Evolutionary conservation across 1,284 basidiomycete genomes (phyloP), one percentile per base, ranked within the genome.

Genomic region (Cutaneotrichosporon cavernicola): DNA sequence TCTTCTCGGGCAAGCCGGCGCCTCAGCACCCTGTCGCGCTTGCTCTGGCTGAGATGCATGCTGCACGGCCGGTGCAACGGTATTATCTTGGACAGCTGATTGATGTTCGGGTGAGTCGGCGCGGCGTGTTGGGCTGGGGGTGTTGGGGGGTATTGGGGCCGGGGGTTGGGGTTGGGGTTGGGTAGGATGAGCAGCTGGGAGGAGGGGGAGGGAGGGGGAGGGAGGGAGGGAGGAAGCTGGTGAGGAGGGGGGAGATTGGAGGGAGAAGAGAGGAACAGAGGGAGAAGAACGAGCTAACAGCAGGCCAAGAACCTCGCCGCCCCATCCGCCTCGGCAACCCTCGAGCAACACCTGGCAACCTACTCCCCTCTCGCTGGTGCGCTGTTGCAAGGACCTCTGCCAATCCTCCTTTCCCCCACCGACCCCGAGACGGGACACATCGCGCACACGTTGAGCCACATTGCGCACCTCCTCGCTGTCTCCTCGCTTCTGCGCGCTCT

Each of bases 61-160:
- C 84, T 66, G 75, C 70, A 53, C 64, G 79, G 31, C 80, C 80
- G 5, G 65, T 81, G 5, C 79, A 80, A 71, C 71, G 72, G 31
- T 94, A 95, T 75, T 90, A 94, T 75, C 83, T 95, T 61, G 89
- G 88, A 76, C 86, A 92, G 68, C 89, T 95, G 74, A 85, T 96
- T 68, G 92, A 94, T 79, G 89, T 89, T 34, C 84, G 92, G 73
- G 91, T 93, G 74, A 63, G 89, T 83, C 1, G 22, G 6, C 30
- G 34, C 22, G 34, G 46, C 46, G 46, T 49, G 26, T 26, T 2
- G 26, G 26, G 26, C 3, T 26, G 26, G 26, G 26, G 26, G 26
- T 26, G n/a, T 26, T 26, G 26, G 26, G 26, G 26, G 26, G 26
- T 26, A 3, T 26, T 36, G 34, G 34, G 11, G 34, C 34, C 26